A percentile compares a stretch with the other conserved stretches of the same genome.
Conservation (phyloP, 2,329 filamentous ascomycete genomes). For the Verticillium zaregamsianum region DNA sequence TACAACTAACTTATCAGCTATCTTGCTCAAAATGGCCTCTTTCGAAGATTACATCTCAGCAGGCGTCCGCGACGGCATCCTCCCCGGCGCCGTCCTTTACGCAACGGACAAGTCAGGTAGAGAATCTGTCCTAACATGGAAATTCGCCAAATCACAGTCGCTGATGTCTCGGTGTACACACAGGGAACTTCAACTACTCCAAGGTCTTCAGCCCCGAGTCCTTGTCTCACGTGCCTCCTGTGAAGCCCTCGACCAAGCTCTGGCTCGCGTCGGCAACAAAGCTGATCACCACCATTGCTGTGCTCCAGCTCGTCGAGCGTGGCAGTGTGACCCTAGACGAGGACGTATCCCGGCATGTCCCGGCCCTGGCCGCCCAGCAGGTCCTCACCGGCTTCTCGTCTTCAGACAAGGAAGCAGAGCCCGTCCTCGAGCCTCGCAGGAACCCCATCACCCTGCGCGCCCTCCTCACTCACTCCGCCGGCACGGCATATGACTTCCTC, state of each 20-base stretch:
- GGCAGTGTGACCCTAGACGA: slow-evolving; percentile 29
- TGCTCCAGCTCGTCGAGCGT: slow-evolving; percentile 36
- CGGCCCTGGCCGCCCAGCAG: slow-evolving; percentile 26
- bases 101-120: slow-evolving; percentile 10
- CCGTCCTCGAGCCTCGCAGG: slow-evolving; percentile 22
- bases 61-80: slow-evolving; percentile 7
- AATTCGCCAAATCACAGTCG: too few relatives aligned
- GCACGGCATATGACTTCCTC: slow-evolving; percentile 37
- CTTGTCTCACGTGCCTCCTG: not conserved
- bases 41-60: slow-evolving; percentile 8
- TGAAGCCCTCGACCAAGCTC: not conserved
- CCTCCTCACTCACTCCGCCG: slow-evolving; percentile 46
- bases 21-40: slow-evolving; percentile 1
- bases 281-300: slow-evolving; percentile 29
- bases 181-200: slow-evolving; percentile 7
- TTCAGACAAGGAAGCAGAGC: slow-evolving; percentile 22
- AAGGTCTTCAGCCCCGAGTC: slow-evolving; percentile 1
- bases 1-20: too few relatives aligned
- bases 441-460: slow-evolving; percentile 16
- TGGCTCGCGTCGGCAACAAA: slow-evolving; percentile 39
- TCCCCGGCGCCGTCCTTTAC: slow-evolving; percentile 9
- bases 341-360: slow-evolving; percentile 27
- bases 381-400: slow-evolving; percentile 31
- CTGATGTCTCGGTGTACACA: too few relatives aligned
- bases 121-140: too few relatives aligned